phyloP scores from a whole-genome alignment of 331 rosid species.

The Prunus yedoensis region DNA sequence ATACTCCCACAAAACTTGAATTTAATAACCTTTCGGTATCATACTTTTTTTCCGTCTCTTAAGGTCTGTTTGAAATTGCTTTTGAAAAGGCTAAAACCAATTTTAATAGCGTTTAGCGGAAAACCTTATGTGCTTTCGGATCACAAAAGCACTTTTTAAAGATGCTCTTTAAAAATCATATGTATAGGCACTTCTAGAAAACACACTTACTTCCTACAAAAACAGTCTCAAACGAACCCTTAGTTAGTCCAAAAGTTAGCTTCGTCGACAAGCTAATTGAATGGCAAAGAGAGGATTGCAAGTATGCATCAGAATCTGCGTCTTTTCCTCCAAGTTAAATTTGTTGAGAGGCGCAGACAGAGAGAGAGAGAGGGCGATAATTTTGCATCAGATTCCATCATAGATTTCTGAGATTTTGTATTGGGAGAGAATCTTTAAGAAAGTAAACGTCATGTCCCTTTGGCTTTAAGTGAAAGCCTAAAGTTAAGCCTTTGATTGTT shows the following conservation, averaged over 20 bases:
- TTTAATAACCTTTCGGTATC: conserved; percentile 17
- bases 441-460: conserved; percentile 47
- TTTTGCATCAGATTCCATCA: conserved; percentile 68
- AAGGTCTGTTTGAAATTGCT: no score
- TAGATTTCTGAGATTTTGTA: conserved; percentile 22
- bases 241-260: not conserved
- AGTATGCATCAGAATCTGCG: conserved; percentile 46
- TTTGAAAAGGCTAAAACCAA: no score
- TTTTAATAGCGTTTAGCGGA: no score
- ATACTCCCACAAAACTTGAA: not conserved
- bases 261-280: conserved; percentile 9
- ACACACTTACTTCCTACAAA: no score
- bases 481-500: conserved; percentile 45
- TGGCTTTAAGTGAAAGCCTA: conserved; percentile 49
- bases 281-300: conserved; percentile 14
- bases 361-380: conserved; percentile 28
- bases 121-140: no score
- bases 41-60: no score
- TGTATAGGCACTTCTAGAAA: no score
- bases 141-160: no score
- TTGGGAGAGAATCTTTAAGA: conserved; percentile 58
- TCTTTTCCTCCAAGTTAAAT: not conserved
- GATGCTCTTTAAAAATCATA: no score
- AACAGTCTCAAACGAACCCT: not conserved
- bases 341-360: conserved; percentile 11